Percentiles rank a stretch among this genome's conserved stretches.
Evolutionary conservation across 495 filamentous ascomycete species (phyloP).

Genomic region (Bacidia rubella): DNA sequence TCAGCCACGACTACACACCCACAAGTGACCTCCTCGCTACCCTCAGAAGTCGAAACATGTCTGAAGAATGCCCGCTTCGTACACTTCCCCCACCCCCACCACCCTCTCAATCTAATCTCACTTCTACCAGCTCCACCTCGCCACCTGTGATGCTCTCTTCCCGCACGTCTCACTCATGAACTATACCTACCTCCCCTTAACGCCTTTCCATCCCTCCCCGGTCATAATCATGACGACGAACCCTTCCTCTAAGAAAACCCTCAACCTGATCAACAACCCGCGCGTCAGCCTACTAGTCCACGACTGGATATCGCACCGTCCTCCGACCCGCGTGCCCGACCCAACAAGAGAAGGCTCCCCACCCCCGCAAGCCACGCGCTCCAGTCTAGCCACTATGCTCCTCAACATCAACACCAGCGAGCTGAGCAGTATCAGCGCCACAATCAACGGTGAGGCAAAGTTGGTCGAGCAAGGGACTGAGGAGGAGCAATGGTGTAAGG

Average conservation of each 20-base stretch:
- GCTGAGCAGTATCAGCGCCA: slow-evolving; percentile 80
- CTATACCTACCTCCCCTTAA: slow-evolving; percentile 88
- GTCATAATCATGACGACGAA: slow-evolving; percentile 92
- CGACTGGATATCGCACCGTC: slow-evolving; percentile 94
- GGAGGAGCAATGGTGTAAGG: slow-evolving; percentile 70
- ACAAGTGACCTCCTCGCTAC: slow-evolving; percentile 53
- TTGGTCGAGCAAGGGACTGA: slow-evolving; percentile 58
- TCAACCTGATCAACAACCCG: slow-evolving; percentile 75
- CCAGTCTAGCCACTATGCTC: slow-evolving; percentile 65
- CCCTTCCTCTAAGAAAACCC: slow-evolving; percentile 74
- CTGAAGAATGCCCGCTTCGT: slow-evolving; percentile 93
- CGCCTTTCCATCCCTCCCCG: slow-evolving; percentile 57
- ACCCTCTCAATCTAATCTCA: neutral
- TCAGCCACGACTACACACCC: slow-evolving; percentile 60
- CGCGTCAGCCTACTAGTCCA: slow-evolving; percentile 90
- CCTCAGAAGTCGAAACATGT: slow-evolving; percentile 73
- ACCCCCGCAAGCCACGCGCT: slow-evolving; percentile 46
- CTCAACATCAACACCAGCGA: slow-evolving; percentile 81
- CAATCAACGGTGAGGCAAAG: slow-evolving; percentile 72
- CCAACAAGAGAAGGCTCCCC: slow-evolving; percentile 46
- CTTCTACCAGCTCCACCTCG: slow-evolving; percentile 69
- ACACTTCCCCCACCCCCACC: slow-evolving; percentile 19
- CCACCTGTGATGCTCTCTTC: slow-evolving; percentile 67
- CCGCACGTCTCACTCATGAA: slow-evolving; percentile 98
- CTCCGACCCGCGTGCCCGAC: slow-evolving; percentile 55